These are phyloP conservation scores for Hypoxylon sp. DNA, from an alignment of 2,329 filamentous ascomycete genomes.

Conservation along the genomic window DNA sequence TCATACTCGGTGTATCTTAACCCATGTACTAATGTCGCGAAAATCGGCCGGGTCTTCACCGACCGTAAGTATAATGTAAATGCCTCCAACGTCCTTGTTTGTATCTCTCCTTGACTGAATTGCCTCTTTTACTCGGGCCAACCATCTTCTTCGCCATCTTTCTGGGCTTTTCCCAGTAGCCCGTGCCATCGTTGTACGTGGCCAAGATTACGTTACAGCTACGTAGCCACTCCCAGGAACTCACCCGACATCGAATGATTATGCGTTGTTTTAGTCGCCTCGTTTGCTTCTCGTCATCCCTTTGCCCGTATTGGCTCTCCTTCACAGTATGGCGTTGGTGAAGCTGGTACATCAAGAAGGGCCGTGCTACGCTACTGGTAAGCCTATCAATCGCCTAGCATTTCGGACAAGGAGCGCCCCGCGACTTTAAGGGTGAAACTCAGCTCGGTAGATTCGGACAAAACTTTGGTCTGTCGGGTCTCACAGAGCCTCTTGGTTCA, in stretches of 20 bases:
- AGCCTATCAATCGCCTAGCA: slow-evolving; percentile 14
- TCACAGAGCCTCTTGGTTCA: background rate
- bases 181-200: slow-evolving; percentile 28
- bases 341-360: slow-evolving; percentile 6
- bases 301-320: background rate
- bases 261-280: slow-evolving; percentile 27
- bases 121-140: slow-evolving; percentile 14
- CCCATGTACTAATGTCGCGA: slow-evolving; percentile 6
- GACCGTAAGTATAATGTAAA: background rate
- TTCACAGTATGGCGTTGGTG: background rate
- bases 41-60: slow-evolving; percentile 10
- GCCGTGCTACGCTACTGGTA: slow-evolving; percentile 23
- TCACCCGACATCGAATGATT: slow-evolving; percentile 32
- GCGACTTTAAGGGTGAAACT: slow-evolving; percentile 2
- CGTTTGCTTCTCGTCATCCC: slow-evolving; percentile 1
- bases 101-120: background rate
- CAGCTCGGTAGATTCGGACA: slow-evolving; percentile 12
- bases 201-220: slow-evolving; percentile 27
- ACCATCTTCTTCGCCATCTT: slow-evolving; percentile 5
- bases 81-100: background rate
- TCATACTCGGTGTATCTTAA: slow-evolving; percentile 13
- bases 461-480: background rate
- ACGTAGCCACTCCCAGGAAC: slow-evolving; percentile 10
- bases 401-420: slow-evolving; percentile 9
- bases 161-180: slow-evolving; percentile 2